Evolutionary conservation across 306 rosid species (phyloP).

Genomic region (Rosa persica): DNA sequence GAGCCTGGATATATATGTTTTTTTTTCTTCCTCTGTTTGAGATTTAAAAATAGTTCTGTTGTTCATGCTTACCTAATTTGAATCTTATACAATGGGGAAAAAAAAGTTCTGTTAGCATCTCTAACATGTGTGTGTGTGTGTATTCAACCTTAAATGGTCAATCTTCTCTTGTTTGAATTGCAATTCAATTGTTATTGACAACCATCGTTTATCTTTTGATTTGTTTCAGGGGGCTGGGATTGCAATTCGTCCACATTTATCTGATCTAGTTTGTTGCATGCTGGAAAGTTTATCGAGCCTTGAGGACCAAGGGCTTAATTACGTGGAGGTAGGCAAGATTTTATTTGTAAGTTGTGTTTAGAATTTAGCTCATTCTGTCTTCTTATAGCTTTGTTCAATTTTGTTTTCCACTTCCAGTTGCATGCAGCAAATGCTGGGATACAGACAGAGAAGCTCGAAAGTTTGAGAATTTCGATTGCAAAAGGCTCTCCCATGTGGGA

Average conservation of each 20-base stretch:
- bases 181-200: not conserved
- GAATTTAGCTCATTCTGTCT: conserved; percentile 6
- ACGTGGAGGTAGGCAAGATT: conserved; percentile 70
- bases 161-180: not conserved
- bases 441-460: conserved; percentile 87
- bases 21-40: not conserved
- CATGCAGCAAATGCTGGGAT: conserved; percentile 90
- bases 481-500: conserved; percentile 99
- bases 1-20: not conserved
- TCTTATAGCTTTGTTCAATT: conserved; percentile 17
- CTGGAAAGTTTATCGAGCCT: conserved; percentile 97
- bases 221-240: conserved; percentile 80
- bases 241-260: conserved; percentile 81
- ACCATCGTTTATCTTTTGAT: conserved; percentile 1
- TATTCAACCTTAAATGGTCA: not conserved
- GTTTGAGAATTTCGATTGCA: conserved; percentile 88
- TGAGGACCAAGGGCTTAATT: conserved; percentile 93
- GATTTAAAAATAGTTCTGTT: not conserved
- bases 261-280: conserved; percentile 96
- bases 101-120: not conserved
- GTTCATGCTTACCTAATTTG: too few species aligned
- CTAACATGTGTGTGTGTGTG: not conserved
- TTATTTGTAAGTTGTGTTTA: conserved; percentile 24
- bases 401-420: conserved; percentile 49
- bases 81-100: too few species aligned